Conservation (phyloP, 1,284 basidiomycete species). For the Ceratobasidium papillatum region DNA sequence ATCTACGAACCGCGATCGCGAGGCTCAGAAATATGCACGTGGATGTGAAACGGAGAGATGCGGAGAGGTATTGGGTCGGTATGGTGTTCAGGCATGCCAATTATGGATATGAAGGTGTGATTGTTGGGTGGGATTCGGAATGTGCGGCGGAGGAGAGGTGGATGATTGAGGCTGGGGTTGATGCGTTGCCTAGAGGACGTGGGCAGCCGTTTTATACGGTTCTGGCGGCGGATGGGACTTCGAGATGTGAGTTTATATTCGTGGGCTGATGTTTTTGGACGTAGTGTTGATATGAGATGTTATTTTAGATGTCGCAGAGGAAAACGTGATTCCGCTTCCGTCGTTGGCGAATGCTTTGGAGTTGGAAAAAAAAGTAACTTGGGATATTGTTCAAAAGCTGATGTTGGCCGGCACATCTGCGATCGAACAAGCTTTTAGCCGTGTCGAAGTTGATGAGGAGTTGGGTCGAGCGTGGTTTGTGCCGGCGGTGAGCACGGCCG, state of each 20-base stretch:
- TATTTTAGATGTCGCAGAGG: constrained; percentile 56
- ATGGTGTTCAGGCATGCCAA: constrained; percentile 59
- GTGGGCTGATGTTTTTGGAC: not conserved
- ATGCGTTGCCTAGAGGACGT: constrained; percentile 55
- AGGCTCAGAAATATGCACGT: not conserved
- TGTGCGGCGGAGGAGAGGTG: constrained; percentile 59
- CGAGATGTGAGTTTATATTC: constrained; percentile 54
- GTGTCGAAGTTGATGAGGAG: constrained; percentile 25
- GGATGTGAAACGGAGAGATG: not conserved
- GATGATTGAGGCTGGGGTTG: constrained; percentile 59
- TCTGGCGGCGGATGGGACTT: constrained; percentile 54
- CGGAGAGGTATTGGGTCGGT: constrained; percentile 59
- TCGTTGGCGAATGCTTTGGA: not conserved
- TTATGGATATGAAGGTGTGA: constrained; percentile 59
- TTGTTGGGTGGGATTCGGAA: constrained; percentile 63
- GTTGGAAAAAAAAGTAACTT: not conserved
- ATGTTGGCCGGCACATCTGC: not conserved
- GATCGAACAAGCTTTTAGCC: constrained; percentile 11
- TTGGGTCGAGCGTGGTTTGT: constrained; percentile 28
- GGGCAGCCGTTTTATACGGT: constrained; percentile 65
- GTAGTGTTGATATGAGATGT: not conserved
- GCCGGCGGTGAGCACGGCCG: not conserved
- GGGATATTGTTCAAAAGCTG: not conserved
- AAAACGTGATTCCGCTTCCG: constrained; percentile 53
- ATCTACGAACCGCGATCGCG: constrained; percentile 6